Evolutionary conservation across 2,329 filamentous ascomycete genomes (phyloP), one percentile per base, ranked within the genome.

Genomic region (Mycosphaerella sp.): DNA sequence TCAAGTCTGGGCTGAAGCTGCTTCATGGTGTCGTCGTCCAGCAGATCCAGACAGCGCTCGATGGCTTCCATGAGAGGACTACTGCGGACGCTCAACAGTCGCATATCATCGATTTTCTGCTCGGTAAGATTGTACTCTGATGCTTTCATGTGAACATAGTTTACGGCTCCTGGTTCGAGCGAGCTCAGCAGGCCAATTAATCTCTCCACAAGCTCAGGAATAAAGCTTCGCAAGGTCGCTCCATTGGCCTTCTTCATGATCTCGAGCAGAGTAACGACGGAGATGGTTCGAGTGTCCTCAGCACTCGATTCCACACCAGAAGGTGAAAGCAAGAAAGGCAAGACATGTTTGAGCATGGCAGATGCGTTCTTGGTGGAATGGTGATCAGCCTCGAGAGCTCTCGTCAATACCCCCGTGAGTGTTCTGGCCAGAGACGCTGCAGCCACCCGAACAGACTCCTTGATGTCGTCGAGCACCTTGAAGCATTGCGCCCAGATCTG

Each of bases 381-480:
- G 48, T 84, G 83, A 34, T 87, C 86, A 40, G 88, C 84, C 67
- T 95, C 89, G 1, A 96, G 78, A 53, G 89, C 87, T 25, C 89
- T 84, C 3, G 94, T 88, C 12, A 97, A 78, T 13, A 87, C 86
- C 46, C 87, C 89, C 1, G 89, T 94, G 32, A 98, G 76, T 0
- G 84, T 82, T 66, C 90, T 84, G 62, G 90, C 95, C 4, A 98
- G 77, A 53, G 84, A 83, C 41, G 89, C 77, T 1, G 93, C 93
- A 1, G 89, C 86, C 32, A 79, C 77, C 45, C 93, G 80, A 4
- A 98, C 93, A 1, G 86, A 89, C 6, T 85, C 86, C 67, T 98
- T 98, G 68, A 97, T 94, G 67, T 98, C 93, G 67, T 98, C 93
- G 5, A 97, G 75, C 0, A 98, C 89, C 64, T 89, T 94, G 68